Percentiles rank a stretch among this genome's conserved stretches.
Evolutionary conservation across 805 yeast genomes (phyloP).

Genomic region (Metschnikowia noctiluminum): DNA sequence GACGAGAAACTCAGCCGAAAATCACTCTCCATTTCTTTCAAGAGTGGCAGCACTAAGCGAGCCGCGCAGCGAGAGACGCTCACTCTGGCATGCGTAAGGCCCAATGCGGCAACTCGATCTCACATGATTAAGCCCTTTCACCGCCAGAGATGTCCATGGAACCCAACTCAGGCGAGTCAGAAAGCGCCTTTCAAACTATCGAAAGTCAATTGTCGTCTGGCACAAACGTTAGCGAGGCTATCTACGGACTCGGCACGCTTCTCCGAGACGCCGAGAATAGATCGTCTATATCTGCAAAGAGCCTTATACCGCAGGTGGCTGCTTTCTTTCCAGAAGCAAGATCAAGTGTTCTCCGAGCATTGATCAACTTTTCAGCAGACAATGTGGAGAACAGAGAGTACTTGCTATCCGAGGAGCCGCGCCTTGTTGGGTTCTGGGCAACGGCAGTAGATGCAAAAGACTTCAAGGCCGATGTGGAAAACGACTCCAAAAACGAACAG

Average conservation of each 20-base stretch:
- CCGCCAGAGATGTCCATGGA: background rate
- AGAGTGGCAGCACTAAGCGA: background rate
- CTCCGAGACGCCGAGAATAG: conserved; percentile 23
- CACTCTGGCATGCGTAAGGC: background rate
- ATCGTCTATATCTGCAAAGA: conserved; percentile 5
- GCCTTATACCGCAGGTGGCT: conserved; percentile 13
- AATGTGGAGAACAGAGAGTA: conserved; percentile 23
- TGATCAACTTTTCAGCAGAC: conserved; percentile 36
- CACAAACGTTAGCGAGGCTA: background rate
- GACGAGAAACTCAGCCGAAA: no score
- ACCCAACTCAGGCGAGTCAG: background rate
- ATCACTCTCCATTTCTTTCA: background rate
- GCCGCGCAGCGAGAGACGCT: background rate
- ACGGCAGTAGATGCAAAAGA: background rate
- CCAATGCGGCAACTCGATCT: background rate
- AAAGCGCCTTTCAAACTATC: background rate
- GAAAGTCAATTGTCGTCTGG: background rate
- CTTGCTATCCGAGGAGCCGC: conserved; percentile 5
- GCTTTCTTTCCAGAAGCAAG: conserved; percentile 6
- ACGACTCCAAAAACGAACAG: conserved; percentile 3
- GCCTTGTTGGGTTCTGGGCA: conserved; percentile 12
- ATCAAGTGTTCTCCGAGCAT: conserved; percentile 25
- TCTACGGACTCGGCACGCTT: conserved; percentile 14
- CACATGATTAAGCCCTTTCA: background rate
- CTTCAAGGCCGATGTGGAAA: background rate